Evolutionary conservation across 2,329 filamentous ascomycete genomes (phyloP), one percentile per base, ranked within the genome.

Genomic region (Epichloe glyceriae): DNA sequence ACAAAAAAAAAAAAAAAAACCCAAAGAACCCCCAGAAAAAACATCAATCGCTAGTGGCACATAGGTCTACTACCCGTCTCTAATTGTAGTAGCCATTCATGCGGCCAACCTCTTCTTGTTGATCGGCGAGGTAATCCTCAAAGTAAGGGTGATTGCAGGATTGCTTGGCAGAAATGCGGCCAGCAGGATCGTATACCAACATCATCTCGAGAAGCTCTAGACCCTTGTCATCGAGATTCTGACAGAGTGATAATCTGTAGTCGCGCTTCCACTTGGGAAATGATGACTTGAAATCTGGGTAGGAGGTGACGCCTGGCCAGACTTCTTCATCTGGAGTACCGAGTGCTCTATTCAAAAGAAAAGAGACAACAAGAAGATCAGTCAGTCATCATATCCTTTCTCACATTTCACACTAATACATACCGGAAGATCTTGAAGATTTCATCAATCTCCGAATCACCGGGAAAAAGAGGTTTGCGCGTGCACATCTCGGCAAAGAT

Each of bases 401-500:
- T 30, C 42, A 8, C 15, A 45, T 10, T 30, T 14, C 3, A 8
- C 26, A n/a, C 7, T 6, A 22, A 14, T 20, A 49, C 75, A 61
- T 73, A 88, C 87, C 83, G 80, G 82, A 95, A 95, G 65, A 71
- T 70, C 53, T 67, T 70, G 58, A 71, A 70, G 55, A 70, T 71
- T 56, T 71, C 67, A 53, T 71, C 69, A 62, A 70, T 70, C 49
- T 71, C 68, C 85, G 87, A 93, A 65, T 95, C 89, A 52, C 89
- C 89, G 12, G 89, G 88, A 73, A 95, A 95, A 42, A 95, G 75
- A 5, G 89, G 88, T 70, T 94, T 95, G 61, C 88, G 81, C 2
- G 89, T 95, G 70, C 88, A 94, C 90, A 95, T 95, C 69, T 95
- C 89, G 10, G 90, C 89, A 67, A 95, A 95, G 68, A 95, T 95